phyloP scores from a whole-genome alignment of 2,329 filamentous ascomycete species.

The Pyrenochaeta sp. region DNA sequence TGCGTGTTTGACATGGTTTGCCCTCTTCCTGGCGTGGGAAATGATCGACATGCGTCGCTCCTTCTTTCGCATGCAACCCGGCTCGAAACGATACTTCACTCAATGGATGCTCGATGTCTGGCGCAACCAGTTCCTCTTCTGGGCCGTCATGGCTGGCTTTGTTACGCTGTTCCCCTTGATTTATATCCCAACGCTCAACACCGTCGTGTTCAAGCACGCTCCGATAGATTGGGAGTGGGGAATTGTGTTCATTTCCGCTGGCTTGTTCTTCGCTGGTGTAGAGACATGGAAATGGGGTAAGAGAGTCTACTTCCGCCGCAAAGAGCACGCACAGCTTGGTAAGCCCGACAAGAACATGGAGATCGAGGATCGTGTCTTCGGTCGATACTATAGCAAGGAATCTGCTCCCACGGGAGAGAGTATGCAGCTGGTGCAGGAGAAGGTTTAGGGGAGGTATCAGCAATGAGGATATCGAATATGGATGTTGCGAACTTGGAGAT shows the following conservation, averaged over 20 bases:
- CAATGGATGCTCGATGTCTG: slow-evolving; percentile 74
- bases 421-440: not conserved
- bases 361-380: slow-evolving; percentile 28
- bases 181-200: slow-evolving; percentile 75
- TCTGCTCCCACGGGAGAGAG: not conserved
- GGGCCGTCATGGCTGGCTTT: slow-evolving; percentile 54
- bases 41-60: slow-evolving; percentile 76
- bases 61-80: slow-evolving; percentile 78
- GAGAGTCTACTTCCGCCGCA: slow-evolving; percentile 53
- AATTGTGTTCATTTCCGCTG: slow-evolving; percentile 68
- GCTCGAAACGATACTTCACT: slow-evolving; percentile 55
- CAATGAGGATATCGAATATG: not conserved
- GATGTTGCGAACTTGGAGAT: too few species aligned
- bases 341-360: slow-evolving; percentile 22
- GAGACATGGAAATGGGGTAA: slow-evolving; percentile 75
- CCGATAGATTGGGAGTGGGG: slow-evolving; percentile 75
- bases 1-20: slow-evolving; percentile 78
- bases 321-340: slow-evolving; percentile 17
- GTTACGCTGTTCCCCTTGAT: slow-evolving; percentile 57
- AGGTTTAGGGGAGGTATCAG: not conserved
- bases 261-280: slow-evolving; percentile 70
- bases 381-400: slow-evolving; percentile 21
- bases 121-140: slow-evolving; percentile 72
- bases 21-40: slow-evolving; percentile 80
- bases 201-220: slow-evolving; percentile 70